Conservation (phyloP, 768 basidiomycete species). For the Russula compacta region DNA sequence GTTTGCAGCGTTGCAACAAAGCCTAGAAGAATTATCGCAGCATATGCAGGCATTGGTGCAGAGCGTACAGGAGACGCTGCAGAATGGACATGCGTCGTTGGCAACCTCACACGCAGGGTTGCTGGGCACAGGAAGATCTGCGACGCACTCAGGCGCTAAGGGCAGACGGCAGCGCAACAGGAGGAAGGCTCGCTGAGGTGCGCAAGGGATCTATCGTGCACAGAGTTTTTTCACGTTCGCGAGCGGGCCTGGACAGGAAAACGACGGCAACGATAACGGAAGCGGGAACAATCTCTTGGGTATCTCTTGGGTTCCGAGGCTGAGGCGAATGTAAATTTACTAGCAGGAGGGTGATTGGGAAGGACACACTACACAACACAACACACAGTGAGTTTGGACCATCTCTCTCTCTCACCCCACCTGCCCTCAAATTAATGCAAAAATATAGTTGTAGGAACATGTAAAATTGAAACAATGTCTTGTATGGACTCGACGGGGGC, state of each 20-base stretch:
- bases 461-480: too few relatives aligned
- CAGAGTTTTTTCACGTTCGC: too few relatives aligned
- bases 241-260: background rate
- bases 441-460: background rate
- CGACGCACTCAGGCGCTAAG: background rate
- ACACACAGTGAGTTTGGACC: background rate
- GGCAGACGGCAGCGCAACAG: background rate
- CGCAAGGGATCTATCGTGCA: background rate
- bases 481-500: too few relatives aligned
- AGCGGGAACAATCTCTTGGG: too few relatives aligned
- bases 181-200: background rate
- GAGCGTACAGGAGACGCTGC: slow-evolving; percentile 1
- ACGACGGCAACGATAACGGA: background rate
- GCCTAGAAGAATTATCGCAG: slow-evolving; percentile 14
- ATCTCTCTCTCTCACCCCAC: background rate
- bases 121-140: background rate
- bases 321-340: background rate
- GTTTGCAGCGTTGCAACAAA: slow-evolving; percentile 14
- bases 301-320: background rate
- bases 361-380: too few relatives aligned
- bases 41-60: background rate
- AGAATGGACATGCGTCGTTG: background rate
- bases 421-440: background rate
- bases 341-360: background rate
- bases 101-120: background rate